These are phyloP conservation scores for Globisporangium solare DNA, from an alignment of 352 stramenopile genomes.

Conservation along the genomic window DNA sequence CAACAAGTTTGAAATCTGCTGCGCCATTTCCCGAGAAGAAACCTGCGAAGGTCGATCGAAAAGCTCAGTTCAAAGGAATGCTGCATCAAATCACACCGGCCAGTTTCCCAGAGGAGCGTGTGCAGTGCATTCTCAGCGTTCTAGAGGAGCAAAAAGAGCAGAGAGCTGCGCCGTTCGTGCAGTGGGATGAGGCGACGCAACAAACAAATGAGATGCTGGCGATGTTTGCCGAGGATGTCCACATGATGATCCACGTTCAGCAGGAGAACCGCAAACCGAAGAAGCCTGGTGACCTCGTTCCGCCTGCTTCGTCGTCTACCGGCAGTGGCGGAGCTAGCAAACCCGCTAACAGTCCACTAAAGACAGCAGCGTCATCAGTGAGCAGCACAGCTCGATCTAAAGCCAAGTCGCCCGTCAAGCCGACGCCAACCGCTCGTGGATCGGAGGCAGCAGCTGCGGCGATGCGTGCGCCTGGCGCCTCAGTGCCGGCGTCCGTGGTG, in stretches of 20 bases:
- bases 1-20: constrained; percentile 3
- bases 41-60: constrained; percentile 17
- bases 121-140: constrained; percentile 34
- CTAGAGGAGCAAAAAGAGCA: constrained; percentile 33
- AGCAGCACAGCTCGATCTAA: background rate
- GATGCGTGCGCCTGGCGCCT: background rate
- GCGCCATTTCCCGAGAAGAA: background rate
- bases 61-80: constrained; percentile 30
- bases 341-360: constrained; percentile 1
- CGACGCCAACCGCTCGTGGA: constrained; percentile 5
- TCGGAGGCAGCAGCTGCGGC: constrained; percentile 5
- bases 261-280: constrained; percentile 61
- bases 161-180: constrained; percentile 27
- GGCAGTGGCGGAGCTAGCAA: background rate
- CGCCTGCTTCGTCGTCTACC: background rate
- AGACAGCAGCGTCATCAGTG: background rate
- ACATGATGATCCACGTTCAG: constrained; percentile 44
- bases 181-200: constrained; percentile 47
- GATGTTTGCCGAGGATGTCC: constrained; percentile 63
- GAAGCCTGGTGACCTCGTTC: constrained; percentile 17
- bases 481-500: background rate
- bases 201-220: constrained; percentile 48
- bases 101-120: constrained; percentile 37
- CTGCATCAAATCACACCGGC: constrained; percentile 26
- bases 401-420: constrained; percentile 9